Evolutionary conservation across 192 early-diverging fungal species (phyloP).

Genomic region (Linnemannia schmuckeri): DNA sequence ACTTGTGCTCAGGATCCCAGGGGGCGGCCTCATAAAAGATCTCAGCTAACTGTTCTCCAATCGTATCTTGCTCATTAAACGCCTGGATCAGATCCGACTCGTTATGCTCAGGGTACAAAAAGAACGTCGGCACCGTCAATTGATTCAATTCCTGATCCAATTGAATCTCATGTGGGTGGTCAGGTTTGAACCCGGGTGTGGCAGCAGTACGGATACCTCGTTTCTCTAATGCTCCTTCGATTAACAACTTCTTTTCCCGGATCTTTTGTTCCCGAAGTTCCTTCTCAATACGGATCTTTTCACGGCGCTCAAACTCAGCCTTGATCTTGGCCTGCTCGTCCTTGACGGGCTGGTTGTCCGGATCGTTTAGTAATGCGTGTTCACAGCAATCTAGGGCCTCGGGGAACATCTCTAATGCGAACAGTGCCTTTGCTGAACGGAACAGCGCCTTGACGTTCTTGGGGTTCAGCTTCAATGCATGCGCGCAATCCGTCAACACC

Average conservation of each 20-base stretch:
- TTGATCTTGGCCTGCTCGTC: conserved; percentile 50
- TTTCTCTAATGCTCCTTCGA: conserved; percentile 48
- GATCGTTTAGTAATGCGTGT: conserved; percentile 77
- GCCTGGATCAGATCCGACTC: conserved; percentile 90
- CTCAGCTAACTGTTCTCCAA: conserved; percentile 85
- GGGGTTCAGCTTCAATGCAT: conserved; percentile 82
- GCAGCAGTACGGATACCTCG: conserved; percentile 61
- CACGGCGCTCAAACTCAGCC: conserved; percentile 45
- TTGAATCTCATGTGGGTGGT: conserved; percentile 67
- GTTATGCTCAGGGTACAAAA: conserved; percentile 95
- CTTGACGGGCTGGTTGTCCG: conserved; percentile 62
- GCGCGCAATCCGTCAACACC: conserved; percentile 91
- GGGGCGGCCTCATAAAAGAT: conserved; percentile 86
- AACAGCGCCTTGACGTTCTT: conserved; percentile 94
- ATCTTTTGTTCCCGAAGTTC: conserved; percentile 61
- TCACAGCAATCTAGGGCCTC: conserved; percentile 92
- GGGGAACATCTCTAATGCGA: conserved; percentile 80
- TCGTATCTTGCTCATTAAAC: conserved; percentile 87
- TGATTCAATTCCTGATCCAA: conserved; percentile 68
- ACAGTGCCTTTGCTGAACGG: conserved; percentile 87
- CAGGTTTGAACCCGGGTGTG: conserved; percentile 41
- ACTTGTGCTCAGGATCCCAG: conserved; percentile 84
- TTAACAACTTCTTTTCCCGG: conserved; percentile 58
- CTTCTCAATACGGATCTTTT: conserved; percentile 53
- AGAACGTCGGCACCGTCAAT: conserved; percentile 87